These are phyloP conservation scores for Ganoderma lingzhi DNA, from an alignment of 1,284 basidiomycete genomes.

Conservation along the genomic window DNA sequence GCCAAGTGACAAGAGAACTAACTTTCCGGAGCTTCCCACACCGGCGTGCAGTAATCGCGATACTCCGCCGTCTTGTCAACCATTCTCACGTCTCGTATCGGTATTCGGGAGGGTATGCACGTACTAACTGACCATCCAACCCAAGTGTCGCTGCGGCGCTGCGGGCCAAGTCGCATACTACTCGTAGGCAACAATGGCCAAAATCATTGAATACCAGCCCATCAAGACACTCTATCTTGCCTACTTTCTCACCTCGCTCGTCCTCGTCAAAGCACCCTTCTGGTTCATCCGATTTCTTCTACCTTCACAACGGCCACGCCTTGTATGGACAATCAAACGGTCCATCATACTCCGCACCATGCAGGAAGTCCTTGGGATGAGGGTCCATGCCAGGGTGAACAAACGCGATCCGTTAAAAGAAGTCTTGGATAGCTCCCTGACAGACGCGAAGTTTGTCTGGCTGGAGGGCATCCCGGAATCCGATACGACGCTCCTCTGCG, in stretches of 20 bases:
- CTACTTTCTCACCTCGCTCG: constrained; percentile 14
- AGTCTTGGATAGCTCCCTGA: constrained; percentile 17
- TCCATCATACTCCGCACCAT: constrained; percentile 22
- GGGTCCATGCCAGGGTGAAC: constrained; percentile 3
- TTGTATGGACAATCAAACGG: constrained; percentile 22
- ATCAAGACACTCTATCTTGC: constrained; percentile 19
- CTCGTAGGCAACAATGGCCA: background rate
- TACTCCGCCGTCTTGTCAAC: too few species aligned
- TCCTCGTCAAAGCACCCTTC: constrained; percentile 21
- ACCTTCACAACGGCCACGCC: constrained; percentile 8
- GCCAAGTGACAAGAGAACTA: background rate
- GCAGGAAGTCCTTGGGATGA: constrained; percentile 15
- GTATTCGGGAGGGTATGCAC: too few species aligned
- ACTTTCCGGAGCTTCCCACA: background rate
- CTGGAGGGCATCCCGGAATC: constrained; percentile 21
- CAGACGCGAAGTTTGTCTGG: constrained; percentile 33
- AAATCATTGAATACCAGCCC: constrained; percentile 17
- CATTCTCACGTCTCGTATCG: background rate
- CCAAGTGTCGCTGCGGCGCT: background rate
- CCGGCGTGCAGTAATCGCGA: too few species aligned
- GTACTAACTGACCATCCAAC: background rate
- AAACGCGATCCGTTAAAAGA: constrained; percentile 3
- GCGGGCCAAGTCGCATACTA: background rate
- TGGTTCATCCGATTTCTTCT: constrained; percentile 22
- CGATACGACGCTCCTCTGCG: constrained; percentile 20